Conservation (phyloP, 108 stramenopile genomes). For the Epipyxis sp. region DNA sequence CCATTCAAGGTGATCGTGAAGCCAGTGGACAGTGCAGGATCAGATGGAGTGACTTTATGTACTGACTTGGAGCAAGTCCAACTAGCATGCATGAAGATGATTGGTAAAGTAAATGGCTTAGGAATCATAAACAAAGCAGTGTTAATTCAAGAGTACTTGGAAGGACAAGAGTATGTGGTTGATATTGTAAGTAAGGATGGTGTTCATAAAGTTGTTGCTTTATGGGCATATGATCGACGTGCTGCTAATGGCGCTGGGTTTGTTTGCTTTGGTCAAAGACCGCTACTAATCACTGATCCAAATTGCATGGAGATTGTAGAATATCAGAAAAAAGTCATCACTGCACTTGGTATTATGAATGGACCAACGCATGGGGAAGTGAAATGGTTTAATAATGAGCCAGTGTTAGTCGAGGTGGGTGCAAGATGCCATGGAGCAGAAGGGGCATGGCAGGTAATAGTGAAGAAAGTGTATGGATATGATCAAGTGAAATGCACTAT, state of each 20-base stretch:
- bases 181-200: conserved; percentile 81
- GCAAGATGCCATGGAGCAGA: conserved; percentile 51
- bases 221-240: conserved; percentile 90
- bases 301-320: background rate
- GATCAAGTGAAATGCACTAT: conserved; percentile 25
- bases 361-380: conserved; percentile 44
- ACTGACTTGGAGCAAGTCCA: conserved; percentile 77
- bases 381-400: conserved; percentile 25
- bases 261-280: conserved; percentile 20
- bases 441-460: conserved; percentile 49
- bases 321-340: conserved; percentile 19
- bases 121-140: conserved; percentile 68
- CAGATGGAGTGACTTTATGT: conserved; percentile 88
- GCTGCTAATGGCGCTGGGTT: conserved; percentile 61
- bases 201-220: conserved; percentile 79
- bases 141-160: conserved; percentile 75
- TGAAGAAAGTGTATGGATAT: conserved; percentile 26
- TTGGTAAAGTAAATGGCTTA: conserved; percentile 74
- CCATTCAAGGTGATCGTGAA: conserved; percentile 82
- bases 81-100: conserved; percentile 76
- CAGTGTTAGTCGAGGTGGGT: conserved; percentile 49
- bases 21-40: conserved; percentile 82
- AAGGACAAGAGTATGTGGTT: conserved; percentile 82
- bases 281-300: conserved; percentile 12
- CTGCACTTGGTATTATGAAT: conserved; percentile 43